Percentiles rank a stretch among this genome's conserved stretches.
Conservation (phyloP, 768 basidiomycete genomes). For the Ramaria rubella region DNA sequence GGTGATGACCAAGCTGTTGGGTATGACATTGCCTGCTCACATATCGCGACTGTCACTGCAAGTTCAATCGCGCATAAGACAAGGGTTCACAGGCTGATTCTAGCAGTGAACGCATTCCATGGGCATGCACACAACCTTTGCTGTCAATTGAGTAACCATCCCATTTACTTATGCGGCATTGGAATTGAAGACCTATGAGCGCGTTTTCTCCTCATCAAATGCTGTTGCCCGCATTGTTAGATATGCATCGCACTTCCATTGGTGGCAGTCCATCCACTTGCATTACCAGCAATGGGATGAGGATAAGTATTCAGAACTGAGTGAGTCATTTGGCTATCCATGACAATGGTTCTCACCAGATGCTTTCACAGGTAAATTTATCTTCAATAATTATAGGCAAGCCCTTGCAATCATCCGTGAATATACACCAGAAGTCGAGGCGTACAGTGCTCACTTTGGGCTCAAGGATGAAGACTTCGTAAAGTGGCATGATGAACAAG, state of each 20-base stretch:
- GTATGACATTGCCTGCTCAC: constrained; percentile 21
- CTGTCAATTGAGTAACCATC: constrained; percentile 18
- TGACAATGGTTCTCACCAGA: background rate
- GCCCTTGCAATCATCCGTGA: background rate
- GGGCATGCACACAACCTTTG: constrained; percentile 17
- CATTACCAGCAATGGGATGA: constrained; percentile 20
- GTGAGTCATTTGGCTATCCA: constrained; percentile 8
- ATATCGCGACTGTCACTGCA: constrained; percentile 12
- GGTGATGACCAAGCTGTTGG: constrained; percentile 13
- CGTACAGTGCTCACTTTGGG: background rate
- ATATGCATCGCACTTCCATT: constrained; percentile 16
- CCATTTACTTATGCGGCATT: constrained; percentile 10
- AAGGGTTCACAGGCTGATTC: background rate
- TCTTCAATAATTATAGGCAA: constrained; percentile 2
- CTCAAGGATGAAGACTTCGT: background rate
- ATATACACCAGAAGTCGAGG: background rate
- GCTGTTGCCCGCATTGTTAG: constrained; percentile 9
- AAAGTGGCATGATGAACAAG: background rate
- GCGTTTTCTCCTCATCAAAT: constrained; percentile 16
- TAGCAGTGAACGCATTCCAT: constrained; percentile 13
- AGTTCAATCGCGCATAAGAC: constrained; percentile 8
- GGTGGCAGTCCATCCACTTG: constrained; percentile 9
- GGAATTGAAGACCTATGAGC: constrained; percentile 18
- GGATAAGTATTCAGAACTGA: constrained; percentile 14
- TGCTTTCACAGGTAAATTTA: background rate